These are phyloP conservation scores for Zea luxurians DNA, from an alignment of 176 grass and related monocot species.

Conservation along the genomic window DNA sequence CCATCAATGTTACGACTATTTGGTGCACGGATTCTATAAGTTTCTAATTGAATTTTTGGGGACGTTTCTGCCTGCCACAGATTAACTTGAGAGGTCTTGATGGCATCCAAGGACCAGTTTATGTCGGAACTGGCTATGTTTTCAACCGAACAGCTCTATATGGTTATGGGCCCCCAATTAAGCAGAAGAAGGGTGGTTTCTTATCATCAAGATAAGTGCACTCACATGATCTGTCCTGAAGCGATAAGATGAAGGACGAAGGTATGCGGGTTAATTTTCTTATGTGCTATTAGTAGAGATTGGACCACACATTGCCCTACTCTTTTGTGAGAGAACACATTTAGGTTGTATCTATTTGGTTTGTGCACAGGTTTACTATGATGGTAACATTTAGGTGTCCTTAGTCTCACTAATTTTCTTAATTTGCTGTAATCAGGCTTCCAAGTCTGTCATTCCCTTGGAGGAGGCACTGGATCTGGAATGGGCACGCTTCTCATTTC, in stretches of 20 bases:
- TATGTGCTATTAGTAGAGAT: too few relatives aligned
- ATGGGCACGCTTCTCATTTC: slow-evolving; percentile 92
- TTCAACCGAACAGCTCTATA: slow-evolving; percentile 98
- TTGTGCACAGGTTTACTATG: neutral
- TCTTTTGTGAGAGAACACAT: too few relatives aligned
- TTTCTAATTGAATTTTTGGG: slow-evolving; percentile 11
- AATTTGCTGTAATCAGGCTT: slow-evolving; percentile 52
- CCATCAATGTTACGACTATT: neutral
- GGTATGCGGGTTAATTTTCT: too few relatives aligned
- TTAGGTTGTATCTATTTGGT: neutral
- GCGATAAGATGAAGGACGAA: too few relatives aligned
- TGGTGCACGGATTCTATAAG: neutral
- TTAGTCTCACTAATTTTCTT: neutral
- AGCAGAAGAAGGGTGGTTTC: slow-evolving; percentile 63
- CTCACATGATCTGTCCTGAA: too few relatives aligned
- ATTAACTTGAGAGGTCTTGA: too few relatives aligned
- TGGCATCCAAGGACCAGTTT: too few relatives aligned
- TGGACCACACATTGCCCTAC: neutral
- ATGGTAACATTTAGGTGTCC: neutral
- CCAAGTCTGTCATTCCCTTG: slow-evolving; percentile 86
- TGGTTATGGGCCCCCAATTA: slow-evolving; percentile 95
- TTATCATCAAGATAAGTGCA: too few relatives aligned
- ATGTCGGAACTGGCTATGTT: slow-evolving; percentile 98
- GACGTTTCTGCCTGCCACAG: too few relatives aligned
- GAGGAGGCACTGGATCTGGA: slow-evolving; percentile 82